Evolutionary conservation across 2,329 filamentous ascomycete species (phyloP), one percentile per base, ranked within the genome.

Genomic region (Thelonectria discophora): DNA sequence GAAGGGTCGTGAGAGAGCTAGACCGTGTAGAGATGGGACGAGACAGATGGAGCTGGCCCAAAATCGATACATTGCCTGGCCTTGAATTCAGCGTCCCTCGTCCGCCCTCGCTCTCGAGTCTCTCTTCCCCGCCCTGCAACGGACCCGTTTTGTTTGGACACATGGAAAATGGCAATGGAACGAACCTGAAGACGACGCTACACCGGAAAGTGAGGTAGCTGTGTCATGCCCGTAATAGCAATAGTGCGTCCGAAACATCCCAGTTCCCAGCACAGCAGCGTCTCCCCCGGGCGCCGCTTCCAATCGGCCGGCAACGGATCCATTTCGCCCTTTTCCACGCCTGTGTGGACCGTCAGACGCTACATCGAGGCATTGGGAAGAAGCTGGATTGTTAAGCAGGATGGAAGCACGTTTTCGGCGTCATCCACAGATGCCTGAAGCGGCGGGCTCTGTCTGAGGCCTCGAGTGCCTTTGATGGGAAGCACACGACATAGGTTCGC

Each of bases 251-350:
- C 56, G 62, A n/a, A 59, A 60, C 66, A 66, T 49, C 64, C 65
- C 45, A 62, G 67, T 62, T 59, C 61, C 60, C 62, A 56, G 53
- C 42, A 48, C 49, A 18, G 13, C 49, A 58, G 60, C 27, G 55
- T 58, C 39, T 47, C 37, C 63, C 66, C 65, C 52, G 58, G 63
- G 64, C 58, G 53, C 58, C 32, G 60, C 61, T 68, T 67, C 68
- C 67, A 72, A 65, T 70, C 58, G 69, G 59, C 68, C 64, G 61
- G 60, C 68, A 65, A 69, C 68, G 61, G 68, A 64, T 60, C 65
- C 69, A 69, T 72, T 65, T 62, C 58, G 57, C 63, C 66, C 67
- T 65, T 24, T 61, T 53, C 61, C 58, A 65, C 50, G 7, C 20
- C 17, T 17, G n/a, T 51, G 67, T 69, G 69, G 69, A 69, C 65